phyloP scores from a whole-genome alignment of 2,329 filamentous ascomycete species.

The Elsinoe perseae region DNA sequence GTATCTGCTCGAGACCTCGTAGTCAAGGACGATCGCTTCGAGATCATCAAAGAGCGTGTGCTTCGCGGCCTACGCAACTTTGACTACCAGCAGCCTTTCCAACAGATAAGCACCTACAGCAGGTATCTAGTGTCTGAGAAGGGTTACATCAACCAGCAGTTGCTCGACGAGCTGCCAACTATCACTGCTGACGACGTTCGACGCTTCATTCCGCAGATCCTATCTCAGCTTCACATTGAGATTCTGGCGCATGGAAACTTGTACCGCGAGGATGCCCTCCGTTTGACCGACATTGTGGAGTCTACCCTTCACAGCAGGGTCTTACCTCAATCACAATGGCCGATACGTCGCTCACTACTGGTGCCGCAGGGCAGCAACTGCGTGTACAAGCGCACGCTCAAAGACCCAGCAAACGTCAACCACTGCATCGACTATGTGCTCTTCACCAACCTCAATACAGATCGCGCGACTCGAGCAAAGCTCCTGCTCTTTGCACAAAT shows the following conservation, averaged over 20 bases:
- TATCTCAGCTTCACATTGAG: slow-evolving; percentile 81
- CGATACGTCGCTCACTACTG: slow-evolving; percentile 66
- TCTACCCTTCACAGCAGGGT: slow-evolving; percentile 64
- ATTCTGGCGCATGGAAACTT: slow-evolving; percentile 84
- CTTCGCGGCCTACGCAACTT: slow-evolving; percentile 73
- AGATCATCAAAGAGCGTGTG: slow-evolving; percentile 81
- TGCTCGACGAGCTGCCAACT: slow-evolving; percentile 65
- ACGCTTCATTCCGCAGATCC: slow-evolving; percentile 68
- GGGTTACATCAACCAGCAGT: slow-evolving; percentile 71
- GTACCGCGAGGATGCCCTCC: slow-evolving; percentile 85
- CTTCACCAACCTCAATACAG: slow-evolving; percentile 40
- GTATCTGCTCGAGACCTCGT: slow-evolving; percentile 75
- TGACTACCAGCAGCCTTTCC: slow-evolving; percentile 80
- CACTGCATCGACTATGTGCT: slow-evolving; percentile 46
- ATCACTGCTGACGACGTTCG: slow-evolving; percentile 68
- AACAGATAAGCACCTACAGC: slow-evolving; percentile 76
- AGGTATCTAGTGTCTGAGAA: slow-evolving; percentile 71
- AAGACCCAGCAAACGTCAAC: slow-evolving; percentile 76
- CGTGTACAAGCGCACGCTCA: slow-evolving; percentile 70
- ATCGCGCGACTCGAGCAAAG: slow-evolving; percentile 65
- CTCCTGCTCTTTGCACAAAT: slow-evolving; percentile 79
- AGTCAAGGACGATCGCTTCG: slow-evolving; percentile 78
- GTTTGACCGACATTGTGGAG: slow-evolving; percentile 75
- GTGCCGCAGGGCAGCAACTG: slow-evolving; percentile 75
- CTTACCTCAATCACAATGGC: slow-evolving; percentile 72